Percentiles rank a stretch among this genome's conserved stretches.
Conservation (phyloP, 2,329 filamentous ascomycete species). For the Phialophora macrospora region DNA sequence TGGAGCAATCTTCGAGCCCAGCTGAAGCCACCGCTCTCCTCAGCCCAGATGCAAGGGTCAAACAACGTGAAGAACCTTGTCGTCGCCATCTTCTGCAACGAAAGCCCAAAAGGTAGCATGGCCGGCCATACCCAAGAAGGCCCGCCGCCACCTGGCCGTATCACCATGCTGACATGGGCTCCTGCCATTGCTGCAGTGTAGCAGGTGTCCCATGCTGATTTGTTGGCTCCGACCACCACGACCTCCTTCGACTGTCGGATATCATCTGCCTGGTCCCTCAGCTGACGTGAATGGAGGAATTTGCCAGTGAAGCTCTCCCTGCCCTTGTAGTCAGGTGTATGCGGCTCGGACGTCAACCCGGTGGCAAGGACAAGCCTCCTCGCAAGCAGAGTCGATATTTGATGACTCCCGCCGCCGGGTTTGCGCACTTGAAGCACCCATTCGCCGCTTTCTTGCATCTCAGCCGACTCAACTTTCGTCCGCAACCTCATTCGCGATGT, state of each 20-base stretch:
- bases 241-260: constrained; percentile 48
- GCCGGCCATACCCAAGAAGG: constrained; percentile 64
- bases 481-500: constrained; percentile 55
- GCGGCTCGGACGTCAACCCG: constrained; percentile 63
- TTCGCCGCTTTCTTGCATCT: constrained; percentile 48
- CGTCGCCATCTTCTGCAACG: constrained; percentile 70
- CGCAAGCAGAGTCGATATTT: constrained; percentile 39
- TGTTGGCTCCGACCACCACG: constrained; percentile 64
- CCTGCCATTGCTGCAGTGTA: constrained; percentile 62
- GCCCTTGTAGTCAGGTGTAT: constrained; percentile 58
- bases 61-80: constrained; percentile 74
- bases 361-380: constrained; percentile 65
- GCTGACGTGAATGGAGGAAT: constrained; percentile 64
- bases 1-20: constrained; percentile 56
- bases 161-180: constrained; percentile 62
- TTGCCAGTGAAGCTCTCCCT: constrained; percentile 57
- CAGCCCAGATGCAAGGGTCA: constrained; percentile 74
- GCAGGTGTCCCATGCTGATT: constrained; percentile 67
- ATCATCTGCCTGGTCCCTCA: constrained; percentile 49
- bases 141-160: constrained; percentile 63
- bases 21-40: constrained; percentile 49
- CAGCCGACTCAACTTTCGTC: constrained; percentile 57
- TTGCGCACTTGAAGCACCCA: constrained; percentile 43
- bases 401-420: background rate
- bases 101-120: constrained; percentile 61